Evolutionary conservation across 768 basidiomycete genomes (phyloP).

Genomic region (Lactarius deliciosus): DNA sequence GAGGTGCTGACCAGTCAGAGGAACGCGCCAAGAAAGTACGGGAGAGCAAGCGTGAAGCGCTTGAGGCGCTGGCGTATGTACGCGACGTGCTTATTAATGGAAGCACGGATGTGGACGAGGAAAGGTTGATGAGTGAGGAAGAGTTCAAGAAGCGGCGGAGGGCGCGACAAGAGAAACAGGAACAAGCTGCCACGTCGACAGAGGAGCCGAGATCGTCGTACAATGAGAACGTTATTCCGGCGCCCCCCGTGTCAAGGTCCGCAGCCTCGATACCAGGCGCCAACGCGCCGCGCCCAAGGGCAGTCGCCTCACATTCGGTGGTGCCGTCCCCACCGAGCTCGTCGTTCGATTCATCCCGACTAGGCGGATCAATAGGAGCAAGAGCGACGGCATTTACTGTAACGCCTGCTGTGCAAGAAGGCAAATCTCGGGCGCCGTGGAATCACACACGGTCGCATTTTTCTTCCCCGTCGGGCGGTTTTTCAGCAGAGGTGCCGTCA

Average conservation of each 20-base stretch:
- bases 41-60: slow-evolving; percentile 54
- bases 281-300: slow-evolving; percentile 24
- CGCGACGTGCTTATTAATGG: slow-evolving; percentile 67
- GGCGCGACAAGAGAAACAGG: slow-evolving; percentile 30
- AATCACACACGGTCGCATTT: slow-evolving; percentile 57
- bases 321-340: slow-evolving; percentile 24
- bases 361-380: slow-evolving; percentile 14
- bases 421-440: slow-evolving; percentile 49
- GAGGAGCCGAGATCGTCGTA: slow-evolving; percentile 13
- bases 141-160: slow-evolving; percentile 43
- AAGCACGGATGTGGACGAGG: slow-evolving; percentile 58
- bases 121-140: slow-evolving; percentile 59
- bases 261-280: slow-evolving; percentile 22
- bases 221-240: slow-evolving; percentile 19
- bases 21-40: slow-evolving; percentile 46
- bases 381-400: slow-evolving; percentile 27
- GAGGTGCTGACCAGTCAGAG: slow-evolving; percentile 42
- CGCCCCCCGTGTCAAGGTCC: slow-evolving; percentile 29
- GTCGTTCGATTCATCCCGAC: slow-evolving; percentile 27
- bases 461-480: slow-evolving; percentile 31
- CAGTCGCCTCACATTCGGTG: slow-evolving; percentile 20
- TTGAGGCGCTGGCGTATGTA: slow-evolving; percentile 76
- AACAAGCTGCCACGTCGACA: slow-evolving; percentile 17
- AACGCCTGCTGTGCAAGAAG: slow-evolving; percentile 25
- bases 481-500: slow-evolving; percentile 40